Evolutionary conservation across 176 grass and related monocot species (phyloP), one percentile per base, ranked within the genome.

Genomic region (Coix lacrymajobi): DNA sequence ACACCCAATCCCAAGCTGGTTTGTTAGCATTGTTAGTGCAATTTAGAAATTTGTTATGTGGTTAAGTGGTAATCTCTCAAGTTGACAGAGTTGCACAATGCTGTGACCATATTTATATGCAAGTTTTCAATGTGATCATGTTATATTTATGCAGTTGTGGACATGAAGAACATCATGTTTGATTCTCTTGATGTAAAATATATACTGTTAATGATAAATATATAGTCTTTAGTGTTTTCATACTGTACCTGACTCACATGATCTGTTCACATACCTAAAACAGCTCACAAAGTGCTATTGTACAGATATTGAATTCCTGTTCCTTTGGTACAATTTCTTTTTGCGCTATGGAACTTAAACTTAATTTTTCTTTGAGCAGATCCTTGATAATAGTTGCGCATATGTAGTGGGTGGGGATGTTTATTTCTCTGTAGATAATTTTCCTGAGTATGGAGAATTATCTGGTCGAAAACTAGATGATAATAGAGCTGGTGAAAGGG

Each of bases 391-490:
- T 79, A 89, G 62, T 79, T 98, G 82, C 52, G 96, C 90, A 86
- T 98, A 98, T 87, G 82, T 85, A 78, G 79, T 92, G 52, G 89
- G 85, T 66, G 90, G 90, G 31, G 96, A 98, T 93, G 89, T 93
- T 28, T 98, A 98, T 87, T 98, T 95, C 78, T 91, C 91, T 68
- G 89, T 98, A 76, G 92, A 95, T 45, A 95, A 85, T 43, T 95
- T 91, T 75, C 86, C 92, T 80, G 85, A 88, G 69, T 98, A 98
- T 85, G 96, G 96, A 37, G 84, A 33, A 44, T 81, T 98, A 51
- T 98, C 91, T 87, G 96, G 96, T 73, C 88, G 96, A 81, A 98
- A 92, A 66, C 58, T 98, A 87, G 92, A 98, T 85, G 96, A 98
- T 56, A 98, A 98, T 89, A 87, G 92, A 86, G 90, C 92, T 69